These are phyloP conservation scores for Mucor circinelloides DNA, from an alignment of 371 early-diverging fungal genomes.

Conservation along the genomic window DNA sequence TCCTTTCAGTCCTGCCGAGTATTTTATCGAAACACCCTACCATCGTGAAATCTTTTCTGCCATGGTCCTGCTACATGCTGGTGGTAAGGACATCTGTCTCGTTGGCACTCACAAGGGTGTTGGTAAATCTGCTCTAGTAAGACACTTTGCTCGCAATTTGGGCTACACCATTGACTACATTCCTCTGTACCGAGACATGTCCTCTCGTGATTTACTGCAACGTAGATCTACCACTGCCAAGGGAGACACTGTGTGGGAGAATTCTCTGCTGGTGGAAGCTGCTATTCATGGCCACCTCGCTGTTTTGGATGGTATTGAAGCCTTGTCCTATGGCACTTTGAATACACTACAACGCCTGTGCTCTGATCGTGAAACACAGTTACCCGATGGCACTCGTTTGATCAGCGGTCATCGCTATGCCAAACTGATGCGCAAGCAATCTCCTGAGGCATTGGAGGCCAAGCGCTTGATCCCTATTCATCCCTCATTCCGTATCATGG, in stretches of 20 bases:
- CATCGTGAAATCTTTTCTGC: slow-evolving; percentile 62
- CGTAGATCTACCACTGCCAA: slow-evolving; percentile 70
- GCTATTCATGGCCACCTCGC: slow-evolving; percentile 75
- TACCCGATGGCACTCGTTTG: slow-evolving; percentile 76
- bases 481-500: slow-evolving; percentile 79
- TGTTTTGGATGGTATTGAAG: slow-evolving; percentile 78
- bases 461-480: slow-evolving; percentile 66
- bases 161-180: slow-evolving; percentile 76
- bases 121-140: slow-evolving; percentile 76
- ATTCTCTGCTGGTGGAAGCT: slow-evolving; percentile 75
- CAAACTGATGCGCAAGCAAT: slow-evolving; percentile 51
- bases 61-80: slow-evolving; percentile 72
- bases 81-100: slow-evolving; percentile 70
- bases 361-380: slow-evolving; percentile 70
- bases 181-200: slow-evolving; percentile 83
- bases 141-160: slow-evolving; percentile 70
- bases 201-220: slow-evolving; percentile 84
- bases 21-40: slow-evolving; percentile 76
- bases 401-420: slow-evolving; percentile 61
- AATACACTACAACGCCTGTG: slow-evolving; percentile 72
- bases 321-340: slow-evolving; percentile 72
- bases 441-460: slow-evolving; percentile 49
- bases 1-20: slow-evolving; percentile 53
- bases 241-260: slow-evolving; percentile 81
- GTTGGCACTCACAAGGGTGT: slow-evolving; percentile 77